Percentiles rank a stretch among this genome's conserved stretches.
These are phyloP conservation scores for Aspergillus sp. DNA, from an alignment of 2,329 filamentous ascomycete species.

Conservation along the genomic window DNA sequence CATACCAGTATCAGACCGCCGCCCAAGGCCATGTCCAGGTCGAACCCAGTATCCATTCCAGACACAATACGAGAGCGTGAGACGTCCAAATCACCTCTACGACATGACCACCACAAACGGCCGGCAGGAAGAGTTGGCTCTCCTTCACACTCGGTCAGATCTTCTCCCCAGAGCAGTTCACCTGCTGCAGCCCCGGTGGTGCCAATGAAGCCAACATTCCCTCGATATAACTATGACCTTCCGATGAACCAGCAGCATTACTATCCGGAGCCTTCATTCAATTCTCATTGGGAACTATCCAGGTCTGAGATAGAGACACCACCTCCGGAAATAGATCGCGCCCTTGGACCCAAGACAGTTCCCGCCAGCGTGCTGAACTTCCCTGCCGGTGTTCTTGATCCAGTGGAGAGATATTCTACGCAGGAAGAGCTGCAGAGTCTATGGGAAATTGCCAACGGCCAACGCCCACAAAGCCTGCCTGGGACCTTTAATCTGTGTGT, in stretches of 20 bases:
- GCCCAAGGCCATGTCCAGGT: slow-evolving; percentile 21
- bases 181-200: slow-evolving; percentile 33
- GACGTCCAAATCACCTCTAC: slow-evolving; percentile 21
- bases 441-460: slow-evolving; percentile 52
- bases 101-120: slow-evolving; percentile 4
- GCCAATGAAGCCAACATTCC: slow-evolving; percentile 51
- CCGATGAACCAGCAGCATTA: slow-evolving; percentile 42
- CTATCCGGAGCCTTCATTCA: slow-evolving; percentile 30
- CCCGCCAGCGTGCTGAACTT: slow-evolving; percentile 48
- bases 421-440: slow-evolving; percentile 42
- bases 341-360: slow-evolving; percentile 44
- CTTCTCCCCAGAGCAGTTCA: slow-evolving; percentile 20
- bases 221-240: slow-evolving; percentile 44
- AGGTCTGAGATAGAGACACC: slow-evolving; percentile 34
- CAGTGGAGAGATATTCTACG: slow-evolving; percentile 42
- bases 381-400: slow-evolving; percentile 38
- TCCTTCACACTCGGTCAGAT: slow-evolving; percentile 13
- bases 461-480: slow-evolving; percentile 34
- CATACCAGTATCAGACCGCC: slow-evolving; percentile 29
- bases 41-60: slow-evolving; percentile 20
- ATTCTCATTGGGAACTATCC: slow-evolving; percentile 18
- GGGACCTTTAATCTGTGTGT: slow-evolving; percentile 45
- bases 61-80: slow-evolving; percentile 16
- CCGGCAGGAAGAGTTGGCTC: not conserved
- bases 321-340: slow-evolving; percentile 38